A percentile compares a stretch with the other conserved stretches of the same genome.
Conservation (phyloP, 2,329 filamentous ascomycete species). For the Aspergillaceae sp. region DNA sequence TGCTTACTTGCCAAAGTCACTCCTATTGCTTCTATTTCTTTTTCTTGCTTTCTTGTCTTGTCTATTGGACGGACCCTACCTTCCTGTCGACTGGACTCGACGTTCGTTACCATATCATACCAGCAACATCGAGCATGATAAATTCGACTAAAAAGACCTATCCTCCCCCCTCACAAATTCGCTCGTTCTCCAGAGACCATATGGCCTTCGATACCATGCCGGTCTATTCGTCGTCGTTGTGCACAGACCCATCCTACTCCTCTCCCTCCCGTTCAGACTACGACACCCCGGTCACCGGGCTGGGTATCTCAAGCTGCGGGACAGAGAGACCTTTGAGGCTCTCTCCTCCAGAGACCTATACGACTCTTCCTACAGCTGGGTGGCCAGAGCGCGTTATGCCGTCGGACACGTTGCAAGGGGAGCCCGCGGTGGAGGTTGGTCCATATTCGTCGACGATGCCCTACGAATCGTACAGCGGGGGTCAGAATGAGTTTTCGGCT, state of each 20-base stretch:
- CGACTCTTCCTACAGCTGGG: slow-evolving; percentile 10
- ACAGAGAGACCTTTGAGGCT: slow-evolving; percentile 14
- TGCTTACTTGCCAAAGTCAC: slow-evolving; percentile 8
- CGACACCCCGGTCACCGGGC: slow-evolving; percentile 7
- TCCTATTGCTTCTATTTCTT: slow-evolving; percentile 1
- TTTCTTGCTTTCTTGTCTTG: neutral
- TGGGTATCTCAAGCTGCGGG: slow-evolving; percentile 25
- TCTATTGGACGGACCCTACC: neutral
- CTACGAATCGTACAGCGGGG: slow-evolving; percentile 17
- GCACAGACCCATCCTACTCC: neutral
- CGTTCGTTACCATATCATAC: too few relatives aligned
- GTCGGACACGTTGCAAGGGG: slow-evolving; percentile 14
- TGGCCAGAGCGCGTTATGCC: slow-evolving; percentile 17
- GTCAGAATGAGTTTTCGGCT: slow-evolving; percentile 11
- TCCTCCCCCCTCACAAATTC: neutral
- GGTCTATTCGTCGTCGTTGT: slow-evolving; percentile 17
- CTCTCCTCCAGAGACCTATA: slow-evolving; percentile 11
- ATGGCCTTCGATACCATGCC: slow-evolving; percentile 11
- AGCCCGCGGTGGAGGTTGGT: slow-evolving; percentile 13
- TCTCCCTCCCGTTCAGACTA: neutral
- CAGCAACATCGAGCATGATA: too few relatives aligned
- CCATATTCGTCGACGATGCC: slow-evolving; percentile 11
- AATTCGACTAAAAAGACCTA: too few relatives aligned
- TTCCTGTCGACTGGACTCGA: too few relatives aligned
- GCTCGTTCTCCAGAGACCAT: slow-evolving; percentile 2